Base-by-base conservation (phyloP, 2,329 filamentous ascomycete species). In the Pseudocercospora vitis region DNA sequence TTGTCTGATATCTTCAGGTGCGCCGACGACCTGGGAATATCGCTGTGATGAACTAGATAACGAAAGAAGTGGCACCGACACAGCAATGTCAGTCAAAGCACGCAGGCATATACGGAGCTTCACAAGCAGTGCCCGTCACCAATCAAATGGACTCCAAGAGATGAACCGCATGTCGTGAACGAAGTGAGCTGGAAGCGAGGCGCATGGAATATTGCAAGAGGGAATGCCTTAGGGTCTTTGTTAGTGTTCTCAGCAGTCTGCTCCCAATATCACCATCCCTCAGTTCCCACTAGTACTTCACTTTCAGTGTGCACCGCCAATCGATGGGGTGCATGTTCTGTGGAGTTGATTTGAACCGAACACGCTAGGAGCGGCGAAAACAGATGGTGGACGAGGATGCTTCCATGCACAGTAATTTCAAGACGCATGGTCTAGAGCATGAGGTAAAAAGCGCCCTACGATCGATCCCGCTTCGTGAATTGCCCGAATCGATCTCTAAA, bases 391-490 rank as follows among this genome's bases (percentile, higher is more conserved):
- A n/a, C n/a, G n/a, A n/a, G n/a, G n/a, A n/a, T 29, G 11, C 26
- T 29, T 11, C 6, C 26, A 29, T 11, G 6, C 6, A 11, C 26
- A 29, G 11, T 29, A 11, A 11, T 11, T 7, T 11, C 26, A 7
- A 11, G 26, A 29, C 26, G 26, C 11, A 29, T 29, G 26, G 6
- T 29, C 11, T 29, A 7, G 6, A 6, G 6, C 26, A n/a, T 29
- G 26, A 42, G 21, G 8, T 21, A 11, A 37, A 2, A 14, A 11
- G 1, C 2, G 7, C 18, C 19, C 52, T 56, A 56, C 37, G 57
- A 57, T 44, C 57, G 52, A 53, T 62, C 60, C 12, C 60, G 53
- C 56, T 63, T 63, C 42, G 55, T 54, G 37, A 61, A 61, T 40
- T 59, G 56, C 40, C 59, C 58, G 32, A 63, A 57, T 14, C 60